phyloP scores from a whole-genome alignment of 2,329 filamentous ascomycete species.

The Colletotrichum sansevieriae region DNA sequence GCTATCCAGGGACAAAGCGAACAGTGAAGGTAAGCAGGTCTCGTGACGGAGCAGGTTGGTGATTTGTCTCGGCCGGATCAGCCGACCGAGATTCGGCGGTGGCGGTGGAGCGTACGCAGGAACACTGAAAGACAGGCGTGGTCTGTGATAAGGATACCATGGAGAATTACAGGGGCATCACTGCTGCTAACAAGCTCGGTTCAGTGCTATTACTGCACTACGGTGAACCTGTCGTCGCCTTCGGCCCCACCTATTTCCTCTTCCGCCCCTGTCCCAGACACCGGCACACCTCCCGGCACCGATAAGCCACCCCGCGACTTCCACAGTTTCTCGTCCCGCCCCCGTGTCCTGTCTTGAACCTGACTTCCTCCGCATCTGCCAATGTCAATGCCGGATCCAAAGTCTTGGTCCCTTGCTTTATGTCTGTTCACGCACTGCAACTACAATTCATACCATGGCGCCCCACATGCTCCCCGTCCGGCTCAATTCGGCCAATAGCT shows the following conservation, averaged over 20 bases:
- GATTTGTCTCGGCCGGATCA: conserved; percentile 26
- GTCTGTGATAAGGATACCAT: not conserved
- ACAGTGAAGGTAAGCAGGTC: not conserved
- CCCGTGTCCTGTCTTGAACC: conserved; percentile 26
- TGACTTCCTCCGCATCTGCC: conserved; percentile 23
- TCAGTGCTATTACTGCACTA: not conserved
- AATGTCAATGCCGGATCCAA: not conserved
- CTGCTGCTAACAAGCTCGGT: conserved; percentile 10
- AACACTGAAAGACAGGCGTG: not conserved
- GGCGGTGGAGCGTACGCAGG: not conserved
- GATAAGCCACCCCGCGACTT: conserved; percentile 34
- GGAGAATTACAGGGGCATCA: conserved; percentile 5
- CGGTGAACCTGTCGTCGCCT: not conserved
- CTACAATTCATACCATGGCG: conserved; percentile 1
- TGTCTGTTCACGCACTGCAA: not conserved
- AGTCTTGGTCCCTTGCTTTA: not conserved
- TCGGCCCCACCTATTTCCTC: conserved; percentile 20
- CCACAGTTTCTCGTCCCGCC: not conserved
- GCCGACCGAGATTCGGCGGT: conserved; percentile 25
- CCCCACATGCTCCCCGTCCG: conserved; percentile 2
- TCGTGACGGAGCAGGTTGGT: not conserved
- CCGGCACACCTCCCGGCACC: conserved; percentile 26
- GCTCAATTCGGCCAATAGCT: not conserved
- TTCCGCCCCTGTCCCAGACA: conserved; percentile 13
- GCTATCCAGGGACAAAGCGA: not conserved